phyloP scores from a whole-genome alignment of 2,329 filamentous ascomycete species.

The Bipolaris bicolor region DNA sequence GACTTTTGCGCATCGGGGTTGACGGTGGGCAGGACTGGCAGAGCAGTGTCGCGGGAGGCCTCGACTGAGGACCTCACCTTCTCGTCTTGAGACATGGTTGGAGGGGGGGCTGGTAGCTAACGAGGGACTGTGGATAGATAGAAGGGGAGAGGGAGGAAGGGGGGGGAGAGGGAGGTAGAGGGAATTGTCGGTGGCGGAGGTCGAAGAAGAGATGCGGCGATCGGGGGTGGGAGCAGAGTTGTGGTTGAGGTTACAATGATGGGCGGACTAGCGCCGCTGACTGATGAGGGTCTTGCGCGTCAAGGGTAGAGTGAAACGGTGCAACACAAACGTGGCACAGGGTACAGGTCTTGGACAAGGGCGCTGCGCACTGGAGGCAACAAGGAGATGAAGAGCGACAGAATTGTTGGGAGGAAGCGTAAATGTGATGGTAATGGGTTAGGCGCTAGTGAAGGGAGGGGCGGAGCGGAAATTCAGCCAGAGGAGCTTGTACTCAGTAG shows the following conservation, averaged over 20 bases:
- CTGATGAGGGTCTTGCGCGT: slow-evolving; percentile 18
- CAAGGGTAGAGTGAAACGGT: slow-evolving; percentile 6
- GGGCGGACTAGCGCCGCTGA: slow-evolving; percentile 30
- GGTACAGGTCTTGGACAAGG: slow-evolving; percentile 21
- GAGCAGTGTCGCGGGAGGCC: slow-evolving; percentile 64
- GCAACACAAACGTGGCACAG: slow-evolving; percentile 32
- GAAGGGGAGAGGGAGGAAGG: neutral
- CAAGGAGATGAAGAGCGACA: slow-evolving; percentile 30
- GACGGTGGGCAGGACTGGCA: slow-evolving; percentile 75
- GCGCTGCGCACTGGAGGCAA: slow-evolving; percentile 31
- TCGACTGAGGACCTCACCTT: slow-evolving; percentile 87
- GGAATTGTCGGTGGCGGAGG: slow-evolving; percentile 14
- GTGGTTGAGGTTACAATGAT: neutral
- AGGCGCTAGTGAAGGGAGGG: slow-evolving; percentile 40
- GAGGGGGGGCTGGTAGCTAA: slow-evolving; percentile 23
- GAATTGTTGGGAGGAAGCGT: slow-evolving; percentile 30
- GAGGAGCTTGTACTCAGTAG: slow-evolving; percentile 11
- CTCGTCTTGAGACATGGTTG: slow-evolving; percentile 67
- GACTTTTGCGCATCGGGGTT: slow-evolving; percentile 78
- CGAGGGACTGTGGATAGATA: slow-evolving; percentile 28
- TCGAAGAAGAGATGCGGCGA: slow-evolving; percentile 30
- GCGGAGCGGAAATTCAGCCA: slow-evolving; percentile 38
- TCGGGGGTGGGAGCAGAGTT: neutral
- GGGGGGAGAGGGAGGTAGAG: slow-evolving; percentile 12
- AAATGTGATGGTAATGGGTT: slow-evolving; percentile 31